Evolutionary conservation across 257 asterid species (phyloP).

Genomic region (Jasminum sambac): DNA sequence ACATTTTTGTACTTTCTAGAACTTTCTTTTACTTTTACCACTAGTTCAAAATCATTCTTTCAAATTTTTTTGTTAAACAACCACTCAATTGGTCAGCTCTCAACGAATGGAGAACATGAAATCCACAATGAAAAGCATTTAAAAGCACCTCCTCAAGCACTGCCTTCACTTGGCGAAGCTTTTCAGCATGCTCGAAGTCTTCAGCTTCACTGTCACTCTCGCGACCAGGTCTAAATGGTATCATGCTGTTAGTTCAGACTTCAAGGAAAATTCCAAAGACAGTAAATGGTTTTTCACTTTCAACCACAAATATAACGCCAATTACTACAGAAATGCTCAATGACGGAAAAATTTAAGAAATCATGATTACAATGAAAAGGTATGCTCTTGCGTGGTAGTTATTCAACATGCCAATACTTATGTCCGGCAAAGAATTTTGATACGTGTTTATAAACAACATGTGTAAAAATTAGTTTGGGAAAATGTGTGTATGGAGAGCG

Average conservation of each 20-base stretch:
- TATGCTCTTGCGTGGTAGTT: neutral
- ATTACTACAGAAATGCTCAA: neutral
- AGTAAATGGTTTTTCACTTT: neutral
- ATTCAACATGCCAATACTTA: neutral
- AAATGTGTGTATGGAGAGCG: too few relatives aligned
- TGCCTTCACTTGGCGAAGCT: constrained; percentile 99
- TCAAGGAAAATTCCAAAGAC: constrained; percentile 23
- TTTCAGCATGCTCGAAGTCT: constrained; percentile 94
- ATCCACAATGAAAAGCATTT: constrained; percentile 2
- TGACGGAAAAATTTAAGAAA: neutral
- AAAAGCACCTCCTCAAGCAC: constrained; percentile 96
- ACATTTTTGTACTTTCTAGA: too few relatives aligned
- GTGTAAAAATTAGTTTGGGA: too few relatives aligned
- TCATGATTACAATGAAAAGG: neutral
- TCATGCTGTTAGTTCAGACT: constrained; percentile 28
- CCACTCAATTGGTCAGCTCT: constrained; percentile 15
- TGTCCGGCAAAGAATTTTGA: neutral
- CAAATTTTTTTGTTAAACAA: too few relatives aligned
- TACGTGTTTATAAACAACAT: too few relatives aligned
- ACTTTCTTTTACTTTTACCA: too few relatives aligned
- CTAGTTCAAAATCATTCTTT: too few relatives aligned
- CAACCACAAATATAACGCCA: neutral
- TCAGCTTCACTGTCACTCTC: constrained; percentile 99
- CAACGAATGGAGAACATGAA: constrained; percentile 12
- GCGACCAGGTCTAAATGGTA: constrained; percentile 66